Evolutionary conservation across 2,329 filamentous ascomycete species (phyloP).

Genomic region (Aspergillus sp.): DNA sequence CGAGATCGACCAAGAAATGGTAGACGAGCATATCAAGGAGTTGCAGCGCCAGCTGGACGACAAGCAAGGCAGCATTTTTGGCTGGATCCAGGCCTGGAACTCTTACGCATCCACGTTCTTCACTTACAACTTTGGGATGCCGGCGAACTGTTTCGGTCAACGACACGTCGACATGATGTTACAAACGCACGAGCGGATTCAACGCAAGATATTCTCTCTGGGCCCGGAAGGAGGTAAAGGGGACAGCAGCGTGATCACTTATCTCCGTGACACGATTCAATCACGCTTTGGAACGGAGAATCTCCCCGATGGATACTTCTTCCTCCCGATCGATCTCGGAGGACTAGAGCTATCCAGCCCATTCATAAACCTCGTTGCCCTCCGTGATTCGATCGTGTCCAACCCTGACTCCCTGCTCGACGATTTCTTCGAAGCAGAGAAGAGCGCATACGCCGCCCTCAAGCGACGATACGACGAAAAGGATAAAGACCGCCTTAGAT

Average conservation of each 20-base stretch:
- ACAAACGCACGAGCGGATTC: constrained; percentile 10
- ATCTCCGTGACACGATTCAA: constrained; percentile 8
- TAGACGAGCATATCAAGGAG: constrained; percentile 5
- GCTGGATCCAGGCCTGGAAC: constrained; percentile 15
- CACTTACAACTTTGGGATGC: constrained; percentile 12
- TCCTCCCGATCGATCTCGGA: constrained; percentile 13
- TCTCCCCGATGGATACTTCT: constrained; percentile 12
- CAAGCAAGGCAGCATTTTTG: constrained; percentile 8
- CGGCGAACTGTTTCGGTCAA: constrained; percentile 13
- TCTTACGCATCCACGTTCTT: constrained; percentile 13
- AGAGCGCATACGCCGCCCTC: background rate
- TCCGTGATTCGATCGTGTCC: constrained; percentile 2
- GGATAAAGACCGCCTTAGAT: background rate
- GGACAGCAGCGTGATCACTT: constrained; percentile 8
- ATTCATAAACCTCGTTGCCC: constrained; percentile 9
- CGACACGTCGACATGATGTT: constrained; percentile 14
- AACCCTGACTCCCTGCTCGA: constrained; percentile 6
- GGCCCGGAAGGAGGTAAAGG: background rate
- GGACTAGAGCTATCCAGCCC: constrained; percentile 12
- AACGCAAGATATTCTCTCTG: constrained; percentile 6
- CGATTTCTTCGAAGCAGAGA: constrained; percentile 6
- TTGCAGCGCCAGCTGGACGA: constrained; percentile 6
- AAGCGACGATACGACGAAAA: constrained; percentile 4
- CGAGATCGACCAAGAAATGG: constrained; percentile 15
- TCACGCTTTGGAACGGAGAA: constrained; percentile 2